A percentile compares a stretch with the other conserved stretches of the same genome.
Evolutionary conservation across 2,329 filamentous ascomycete species (phyloP).

Genomic region (Fusarium sp.): DNA sequence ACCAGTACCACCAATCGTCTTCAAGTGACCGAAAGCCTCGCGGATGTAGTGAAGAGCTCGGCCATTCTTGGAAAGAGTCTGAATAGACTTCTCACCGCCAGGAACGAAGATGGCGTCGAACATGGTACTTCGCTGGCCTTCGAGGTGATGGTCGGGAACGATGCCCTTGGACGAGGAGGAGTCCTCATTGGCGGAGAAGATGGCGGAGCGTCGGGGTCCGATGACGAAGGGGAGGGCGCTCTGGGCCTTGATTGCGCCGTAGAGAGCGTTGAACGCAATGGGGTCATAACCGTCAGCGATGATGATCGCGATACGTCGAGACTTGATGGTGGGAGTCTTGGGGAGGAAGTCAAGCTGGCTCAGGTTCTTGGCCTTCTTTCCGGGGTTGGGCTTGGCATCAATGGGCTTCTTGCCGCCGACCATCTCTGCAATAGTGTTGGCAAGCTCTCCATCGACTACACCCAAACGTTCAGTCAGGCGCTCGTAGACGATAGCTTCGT

Average conservation of each 20-base stretch:
- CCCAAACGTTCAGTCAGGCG: conserved; percentile 74
- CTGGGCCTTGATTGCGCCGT: conserved; percentile 70
- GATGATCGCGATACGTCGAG: conserved; percentile 79
- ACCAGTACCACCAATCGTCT: conserved; percentile 80
- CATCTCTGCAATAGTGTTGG: conserved; percentile 75
- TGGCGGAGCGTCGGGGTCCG: conserved; percentile 72
- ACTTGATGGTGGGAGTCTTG: conserved; percentile 72
- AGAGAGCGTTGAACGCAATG: conserved; percentile 72
- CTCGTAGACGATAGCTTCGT: conserved; percentile 81
- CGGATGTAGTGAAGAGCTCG: conserved; percentile 81
- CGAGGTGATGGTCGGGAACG: conserved; percentile 80
- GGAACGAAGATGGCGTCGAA: conserved; percentile 85
- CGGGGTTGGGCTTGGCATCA: conserved; percentile 69
- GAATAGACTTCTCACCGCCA: conserved; percentile 73
- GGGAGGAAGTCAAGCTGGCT: conserved; percentile 77
- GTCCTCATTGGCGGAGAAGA: conserved; percentile 71
- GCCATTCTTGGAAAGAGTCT: conserved; percentile 74
- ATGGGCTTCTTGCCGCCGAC: conserved; percentile 73
- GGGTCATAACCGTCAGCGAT: conserved; percentile 82
- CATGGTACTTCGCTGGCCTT: conserved; percentile 82
- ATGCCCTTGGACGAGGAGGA: conserved; percentile 65
- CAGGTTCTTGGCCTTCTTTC: conserved; percentile 73
- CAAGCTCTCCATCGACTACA: conserved; percentile 78
- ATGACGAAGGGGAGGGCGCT: conserved; percentile 80
- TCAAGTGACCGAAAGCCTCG: conserved; percentile 85